Evolutionary conservation across 139 green algal genomes (phyloP), one percentile per base, ranked within the genome.

Genomic region (Pseudopediastrum boryanum): DNA sequence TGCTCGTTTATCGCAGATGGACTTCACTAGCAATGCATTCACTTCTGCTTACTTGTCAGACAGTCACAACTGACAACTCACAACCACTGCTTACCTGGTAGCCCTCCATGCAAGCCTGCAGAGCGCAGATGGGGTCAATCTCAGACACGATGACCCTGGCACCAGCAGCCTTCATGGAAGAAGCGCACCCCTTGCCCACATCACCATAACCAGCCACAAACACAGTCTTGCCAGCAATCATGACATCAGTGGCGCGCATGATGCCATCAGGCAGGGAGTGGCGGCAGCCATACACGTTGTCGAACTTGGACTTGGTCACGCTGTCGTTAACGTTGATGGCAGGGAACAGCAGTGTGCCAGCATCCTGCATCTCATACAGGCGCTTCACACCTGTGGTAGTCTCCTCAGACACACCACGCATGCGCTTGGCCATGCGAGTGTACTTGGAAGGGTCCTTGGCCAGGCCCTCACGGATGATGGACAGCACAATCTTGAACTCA

Each of bases 311-410:
- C 94, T 99, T 99, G 85, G 97, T 99, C 33, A 99, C 97, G 6
- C 92, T 97, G 94, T 99, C 97, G 90, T 99, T 99, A 72, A 99
- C 97, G 85, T 99, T 99, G 93, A 99, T 99, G 86, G 96, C 97
- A 19, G 97, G 97, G 94, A 99, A 98, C 71, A 99, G 89, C 66
- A 99, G 92, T 1, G 88, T 89, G 81, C 92, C 93, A 51, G 64
- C 83, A 70, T 93, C 79, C 87, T 91, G 89, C 97, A 99, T 99
- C 92, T 99, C 96, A 81, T 99, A 99, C 84, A 99, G 86, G 63
- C 97, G 88, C 95, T 99, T 99, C 29, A 99, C 97, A 56, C 97
- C 97, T 12, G 97, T 99, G 78, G 97, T 99, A 63, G 97, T 99
- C 94, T 99, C 97, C 92, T 99, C 97, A 23, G 90, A 97, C 58